Conservation (phyloP, 164 flowering plant genomes). For the Annona cherimola region DNA sequence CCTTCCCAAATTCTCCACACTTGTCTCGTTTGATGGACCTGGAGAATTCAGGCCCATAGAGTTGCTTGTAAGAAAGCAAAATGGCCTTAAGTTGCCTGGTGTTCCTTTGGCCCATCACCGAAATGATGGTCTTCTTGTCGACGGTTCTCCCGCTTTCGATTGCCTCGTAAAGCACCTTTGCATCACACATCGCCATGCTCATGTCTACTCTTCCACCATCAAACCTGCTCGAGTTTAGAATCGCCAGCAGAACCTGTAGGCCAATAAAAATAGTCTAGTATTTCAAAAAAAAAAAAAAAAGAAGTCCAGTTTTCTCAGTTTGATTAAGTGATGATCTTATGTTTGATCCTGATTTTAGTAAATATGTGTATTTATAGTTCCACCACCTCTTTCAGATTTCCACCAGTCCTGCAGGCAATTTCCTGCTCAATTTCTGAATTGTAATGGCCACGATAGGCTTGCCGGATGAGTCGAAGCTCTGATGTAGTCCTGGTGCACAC, state of each 20-base stretch:
- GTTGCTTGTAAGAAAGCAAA: constrained; percentile 30
- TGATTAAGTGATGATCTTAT: no score
- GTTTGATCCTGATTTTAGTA: no score
- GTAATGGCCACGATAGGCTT: constrained; percentile 23
- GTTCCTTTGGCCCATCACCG: constrained; percentile 27
- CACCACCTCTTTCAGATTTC: constrained; percentile 34
- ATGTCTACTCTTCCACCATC: constrained; percentile 18
- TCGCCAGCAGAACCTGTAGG: constrained; percentile 23
- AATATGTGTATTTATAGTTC: no score
- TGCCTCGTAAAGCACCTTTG: constrained; percentile 39
- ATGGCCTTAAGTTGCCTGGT: constrained; percentile 27
- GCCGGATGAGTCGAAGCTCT: constrained; percentile 26
- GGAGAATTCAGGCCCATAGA: constrained; percentile 40
- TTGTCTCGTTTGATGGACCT: constrained; percentile 29
- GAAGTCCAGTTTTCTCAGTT: no score
- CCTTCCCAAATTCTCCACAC: constrained; percentile 34
- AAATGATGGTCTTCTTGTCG: constrained; percentile 27
- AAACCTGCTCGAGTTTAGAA: constrained; percentile 20
- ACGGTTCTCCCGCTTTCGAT: constrained; percentile 35
- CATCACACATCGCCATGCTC: constrained; percentile 46
- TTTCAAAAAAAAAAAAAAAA: no score
- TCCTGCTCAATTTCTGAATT: constrained; percentile 30
- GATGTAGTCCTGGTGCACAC: constrained; percentile 28
- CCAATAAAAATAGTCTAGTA: background rate
- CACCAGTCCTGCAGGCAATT: constrained; percentile 19